Evolutionary conservation across 1,284 basidiomycete species (phyloP).

Genomic region (Pseudozyma sp.): DNA sequence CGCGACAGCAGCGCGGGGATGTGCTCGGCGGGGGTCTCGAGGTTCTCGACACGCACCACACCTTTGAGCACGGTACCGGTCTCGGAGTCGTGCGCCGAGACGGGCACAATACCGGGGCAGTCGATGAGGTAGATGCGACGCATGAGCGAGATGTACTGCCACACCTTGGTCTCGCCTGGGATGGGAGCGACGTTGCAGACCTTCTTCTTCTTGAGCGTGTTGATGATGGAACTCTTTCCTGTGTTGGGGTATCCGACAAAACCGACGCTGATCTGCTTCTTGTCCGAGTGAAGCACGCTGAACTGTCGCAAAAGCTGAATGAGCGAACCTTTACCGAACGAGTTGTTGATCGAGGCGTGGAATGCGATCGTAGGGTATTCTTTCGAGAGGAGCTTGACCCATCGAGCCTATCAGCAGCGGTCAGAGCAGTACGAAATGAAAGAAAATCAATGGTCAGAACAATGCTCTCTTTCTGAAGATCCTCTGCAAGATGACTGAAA

Average conservation of each 20-base stretch:
- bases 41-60: constrained; percentile 94
- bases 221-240: constrained; percentile 96
- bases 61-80: constrained; percentile 95
- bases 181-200: constrained; percentile 97
- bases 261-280: constrained; percentile 98
- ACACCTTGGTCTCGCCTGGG: constrained; percentile 99
- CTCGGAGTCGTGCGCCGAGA: constrained; percentile 88
- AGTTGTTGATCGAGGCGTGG: constrained; percentile 98
- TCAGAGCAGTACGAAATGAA: constrained; percentile 1
- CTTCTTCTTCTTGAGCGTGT: constrained; percentile 97
- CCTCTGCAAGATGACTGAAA: background rate
- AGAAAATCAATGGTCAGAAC: constrained; percentile 16
- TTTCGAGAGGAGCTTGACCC: constrained; percentile 94
- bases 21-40: constrained; percentile 92
- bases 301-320: constrained; percentile 98
- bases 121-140: constrained; percentile 98
- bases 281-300: constrained; percentile 95
- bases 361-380: constrained; percentile 96
- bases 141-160: constrained; percentile 99
- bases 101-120: constrained; percentile 97
- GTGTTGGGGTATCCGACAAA: constrained; percentile 99
- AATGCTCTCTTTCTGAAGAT: background rate
- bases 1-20: constrained; percentile 87
- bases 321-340: constrained; percentile 96
- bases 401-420: constrained; percentile 79